A percentile compares a stretch with the other conserved stretches of the same genome.
Evolutionary conservation across 306 rosid species (phyloP).

Genomic region (Neltuma alba): DNA sequence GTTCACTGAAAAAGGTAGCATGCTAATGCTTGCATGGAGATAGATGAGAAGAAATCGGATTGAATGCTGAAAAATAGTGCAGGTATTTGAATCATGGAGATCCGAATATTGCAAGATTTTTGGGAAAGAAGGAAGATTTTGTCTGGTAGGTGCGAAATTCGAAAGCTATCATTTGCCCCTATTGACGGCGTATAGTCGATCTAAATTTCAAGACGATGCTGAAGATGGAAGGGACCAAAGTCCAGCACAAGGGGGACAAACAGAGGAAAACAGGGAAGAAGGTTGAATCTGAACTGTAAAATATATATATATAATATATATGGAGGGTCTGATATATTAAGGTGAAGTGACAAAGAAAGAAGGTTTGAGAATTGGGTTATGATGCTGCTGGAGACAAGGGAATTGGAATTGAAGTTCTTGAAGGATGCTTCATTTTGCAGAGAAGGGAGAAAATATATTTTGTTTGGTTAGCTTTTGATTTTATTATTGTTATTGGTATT

Average conservation of each 20-base stretch:
- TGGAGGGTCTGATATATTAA: slow-evolving; percentile 26
- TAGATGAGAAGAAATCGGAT: background rate
- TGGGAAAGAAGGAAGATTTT: slow-evolving; percentile 44
- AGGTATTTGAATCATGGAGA: too few species aligned
- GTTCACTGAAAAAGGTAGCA: slow-evolving; percentile 37
- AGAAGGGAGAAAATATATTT: background rate
- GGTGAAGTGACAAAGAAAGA: slow-evolving; percentile 26
- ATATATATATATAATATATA: background rate
- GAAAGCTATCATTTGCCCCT: slow-evolving; percentile 32
- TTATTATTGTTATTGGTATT: slow-evolving; percentile 33
- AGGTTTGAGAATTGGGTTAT: background rate
- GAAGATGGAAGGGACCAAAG: slow-evolving; percentile 29
- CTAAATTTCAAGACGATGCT: background rate
- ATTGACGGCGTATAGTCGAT: background rate
- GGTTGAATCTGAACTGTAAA: slow-evolving; percentile 33
- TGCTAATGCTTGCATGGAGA: slow-evolving; percentile 30
- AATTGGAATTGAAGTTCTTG: slow-evolving; percentile 39
- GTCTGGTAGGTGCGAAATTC: slow-evolving; percentile 37
- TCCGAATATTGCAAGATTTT: slow-evolving; percentile 37
- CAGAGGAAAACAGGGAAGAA: slow-evolving; percentile 55
- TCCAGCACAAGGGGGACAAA: slow-evolving; percentile 42
- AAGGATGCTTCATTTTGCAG: background rate
- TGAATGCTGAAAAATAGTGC: too few species aligned
- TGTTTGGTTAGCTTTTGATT: slow-evolving; percentile 33
- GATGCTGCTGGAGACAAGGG: slow-evolving; percentile 25